phyloP scores from a whole-genome alignment of 306 rosid genomes.

The Castanea sativa region DNA sequence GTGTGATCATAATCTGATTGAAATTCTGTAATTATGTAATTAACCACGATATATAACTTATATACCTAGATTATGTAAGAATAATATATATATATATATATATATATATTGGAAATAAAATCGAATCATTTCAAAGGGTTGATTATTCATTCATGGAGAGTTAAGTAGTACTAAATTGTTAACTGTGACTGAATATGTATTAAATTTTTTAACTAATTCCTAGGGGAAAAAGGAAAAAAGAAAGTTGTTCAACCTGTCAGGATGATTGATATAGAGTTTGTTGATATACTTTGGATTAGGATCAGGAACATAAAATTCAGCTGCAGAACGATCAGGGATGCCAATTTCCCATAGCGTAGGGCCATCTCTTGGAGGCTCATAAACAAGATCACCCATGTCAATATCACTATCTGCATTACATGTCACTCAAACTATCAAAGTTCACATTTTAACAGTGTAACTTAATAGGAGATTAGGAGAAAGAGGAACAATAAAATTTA shows the following conservation, averaged over 20 bases:
- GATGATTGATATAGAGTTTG: slow-evolving; percentile 72
- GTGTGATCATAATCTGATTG: no score
- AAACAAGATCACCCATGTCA: slow-evolving; percentile 61
- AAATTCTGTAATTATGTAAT: no score
- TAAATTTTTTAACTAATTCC: no score
- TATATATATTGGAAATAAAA: no score
- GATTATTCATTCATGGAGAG: no score
- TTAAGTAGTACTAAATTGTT: no score
- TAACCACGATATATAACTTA: no score
- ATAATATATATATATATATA: neutral
- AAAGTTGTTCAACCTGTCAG: slow-evolving; percentile 56
- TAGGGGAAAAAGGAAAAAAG: no score
- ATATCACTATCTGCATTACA: slow-evolving; percentile 43
- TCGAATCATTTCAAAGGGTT: no score
- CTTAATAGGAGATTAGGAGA: neutral
- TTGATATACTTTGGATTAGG: slow-evolving; percentile 77
- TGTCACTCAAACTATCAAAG: slow-evolving; percentile 6
- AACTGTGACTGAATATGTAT: no score
- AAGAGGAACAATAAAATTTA: neutral
- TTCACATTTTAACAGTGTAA: neutral
- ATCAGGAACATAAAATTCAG: slow-evolving; percentile 78
- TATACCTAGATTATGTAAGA: neutral
- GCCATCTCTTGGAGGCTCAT: slow-evolving; percentile 80
- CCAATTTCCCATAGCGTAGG: slow-evolving; percentile 97
- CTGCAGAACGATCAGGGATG: slow-evolving; percentile 84